Conservation (phyloP, 1,284 basidiomycete genomes). For the Fomitopsis schrenkii region DNA sequence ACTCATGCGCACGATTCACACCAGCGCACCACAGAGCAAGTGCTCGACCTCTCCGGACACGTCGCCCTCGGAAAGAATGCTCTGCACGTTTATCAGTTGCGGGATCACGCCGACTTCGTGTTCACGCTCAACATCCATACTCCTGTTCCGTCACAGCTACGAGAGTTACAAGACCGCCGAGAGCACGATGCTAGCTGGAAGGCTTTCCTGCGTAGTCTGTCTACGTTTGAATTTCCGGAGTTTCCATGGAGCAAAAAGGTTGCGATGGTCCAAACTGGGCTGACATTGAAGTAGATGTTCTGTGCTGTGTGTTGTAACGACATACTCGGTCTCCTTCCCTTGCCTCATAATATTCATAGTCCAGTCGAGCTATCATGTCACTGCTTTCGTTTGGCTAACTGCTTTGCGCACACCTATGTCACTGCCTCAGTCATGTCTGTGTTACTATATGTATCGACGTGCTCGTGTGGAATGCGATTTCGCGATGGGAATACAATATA, state of each 20-base stretch:
- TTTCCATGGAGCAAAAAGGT: not conserved
- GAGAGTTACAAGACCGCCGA: slow-evolving; percentile 5
- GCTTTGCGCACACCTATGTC: not conserved
- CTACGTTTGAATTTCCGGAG: not conserved
- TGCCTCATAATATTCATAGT: not conserved
- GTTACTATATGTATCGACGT: not conserved
- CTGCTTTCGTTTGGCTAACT: not conserved
- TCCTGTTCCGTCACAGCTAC: slow-evolving; percentile 9
- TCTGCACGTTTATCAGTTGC: slow-evolving; percentile 8
- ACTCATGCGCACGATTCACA: not conserved
- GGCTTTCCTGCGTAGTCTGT: slow-evolving; percentile 2
- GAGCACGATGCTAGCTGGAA: slow-evolving; percentile 7
- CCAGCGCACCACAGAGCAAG: slow-evolving; percentile 3
- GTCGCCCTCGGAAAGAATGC: slow-evolving; percentile 10
- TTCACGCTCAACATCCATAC: slow-evolving; percentile 13
- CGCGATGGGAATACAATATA: not conserved
- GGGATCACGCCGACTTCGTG: slow-evolving; percentile 8
- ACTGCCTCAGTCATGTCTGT: not conserved
- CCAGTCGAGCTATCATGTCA: not conserved
- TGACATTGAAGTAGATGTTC: not conserved
- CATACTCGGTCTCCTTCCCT: too few relatives aligned
- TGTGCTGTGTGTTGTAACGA: not conserved
- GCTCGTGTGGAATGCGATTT: too few relatives aligned
- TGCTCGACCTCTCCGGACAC: slow-evolving; percentile 11
- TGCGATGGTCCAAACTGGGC: not conserved